A percentile compares a stretch with the other conserved stretches of the same genome.
Evolutionary conservation across 495 filamentous ascomycete species (phyloP).

Genomic region (Podospora conica): DNA sequence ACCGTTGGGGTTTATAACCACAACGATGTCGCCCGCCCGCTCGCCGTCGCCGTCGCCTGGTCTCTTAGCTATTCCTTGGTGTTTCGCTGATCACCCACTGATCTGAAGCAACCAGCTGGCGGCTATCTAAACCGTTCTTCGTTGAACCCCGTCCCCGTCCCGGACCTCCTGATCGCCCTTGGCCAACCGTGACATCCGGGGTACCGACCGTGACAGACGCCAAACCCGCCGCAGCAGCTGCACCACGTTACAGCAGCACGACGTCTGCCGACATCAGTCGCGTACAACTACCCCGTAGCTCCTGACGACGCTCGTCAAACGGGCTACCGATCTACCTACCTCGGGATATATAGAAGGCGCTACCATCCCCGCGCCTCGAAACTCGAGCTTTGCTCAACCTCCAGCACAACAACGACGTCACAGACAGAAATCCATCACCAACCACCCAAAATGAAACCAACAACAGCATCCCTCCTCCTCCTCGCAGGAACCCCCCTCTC

Average conservation of each 20-base stretch:
- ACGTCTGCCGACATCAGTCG: background rate
- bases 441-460: background rate
- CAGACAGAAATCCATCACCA: background rate
- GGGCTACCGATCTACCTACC: background rate
- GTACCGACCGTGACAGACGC: background rate
- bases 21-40: background rate
- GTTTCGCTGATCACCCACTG: background rate
- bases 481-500: background rate
- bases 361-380: background rate
- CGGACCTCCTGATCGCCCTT: background rate
- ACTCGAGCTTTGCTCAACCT: background rate
- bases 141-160: background rate
- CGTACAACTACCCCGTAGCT: background rate
- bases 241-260: background rate
- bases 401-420: background rate
- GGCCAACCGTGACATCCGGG: background rate
- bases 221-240: background rate
- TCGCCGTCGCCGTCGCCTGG: background rate
- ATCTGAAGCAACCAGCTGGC: background rate
- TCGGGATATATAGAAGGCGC: background rate
- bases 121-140: background rate
- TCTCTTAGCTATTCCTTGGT: background rate
- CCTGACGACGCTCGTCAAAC: background rate
- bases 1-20: background rate
- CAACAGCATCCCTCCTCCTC: background rate